These are phyloP conservation scores for Pseudogymnoascus sp. DNA, from an alignment of 2,329 filamentous ascomycete species.

Conservation along the genomic window DNA sequence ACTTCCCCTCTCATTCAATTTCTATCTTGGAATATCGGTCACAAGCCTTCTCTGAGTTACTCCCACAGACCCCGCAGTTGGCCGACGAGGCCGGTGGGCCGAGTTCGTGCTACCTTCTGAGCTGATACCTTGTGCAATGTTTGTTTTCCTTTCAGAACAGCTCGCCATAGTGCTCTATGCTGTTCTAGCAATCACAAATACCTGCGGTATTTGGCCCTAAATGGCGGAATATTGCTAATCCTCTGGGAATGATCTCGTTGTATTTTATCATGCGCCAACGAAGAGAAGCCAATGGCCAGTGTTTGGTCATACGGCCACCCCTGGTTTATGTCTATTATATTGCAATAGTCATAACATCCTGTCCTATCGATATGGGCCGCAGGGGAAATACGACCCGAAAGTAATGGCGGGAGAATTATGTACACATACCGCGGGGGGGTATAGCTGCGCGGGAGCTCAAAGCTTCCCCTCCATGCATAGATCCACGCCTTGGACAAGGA, in stretches of 20 bases:
- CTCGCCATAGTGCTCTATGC: neutral
- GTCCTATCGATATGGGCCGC: neutral
- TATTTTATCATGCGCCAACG: no score
- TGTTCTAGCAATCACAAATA: neutral
- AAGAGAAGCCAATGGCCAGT: neutral
- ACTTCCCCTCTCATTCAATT: constrained; percentile 2
- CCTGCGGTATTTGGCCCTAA: neutral
- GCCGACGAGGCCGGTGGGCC: neutral
- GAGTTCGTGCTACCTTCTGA: neutral
- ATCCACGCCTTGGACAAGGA: neutral
- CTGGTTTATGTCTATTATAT: neutral
- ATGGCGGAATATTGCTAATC: neutral
- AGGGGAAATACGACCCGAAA: neutral
- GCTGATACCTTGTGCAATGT: neutral
- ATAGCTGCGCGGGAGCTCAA: neutral
- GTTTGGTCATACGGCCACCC: neutral
- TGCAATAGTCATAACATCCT: neutral
- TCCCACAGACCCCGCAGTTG: neutral
- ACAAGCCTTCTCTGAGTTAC: neutral
- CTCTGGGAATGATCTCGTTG: neutral
- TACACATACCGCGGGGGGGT: neutral
- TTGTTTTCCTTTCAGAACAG: neutral
- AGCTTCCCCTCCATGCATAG: neutral
- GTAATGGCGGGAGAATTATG: neutral
- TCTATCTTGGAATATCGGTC: neutral